Conservation (phyloP, 371 early-diverging fungal species). For the Choanephora cucurbitarum region DNA sequence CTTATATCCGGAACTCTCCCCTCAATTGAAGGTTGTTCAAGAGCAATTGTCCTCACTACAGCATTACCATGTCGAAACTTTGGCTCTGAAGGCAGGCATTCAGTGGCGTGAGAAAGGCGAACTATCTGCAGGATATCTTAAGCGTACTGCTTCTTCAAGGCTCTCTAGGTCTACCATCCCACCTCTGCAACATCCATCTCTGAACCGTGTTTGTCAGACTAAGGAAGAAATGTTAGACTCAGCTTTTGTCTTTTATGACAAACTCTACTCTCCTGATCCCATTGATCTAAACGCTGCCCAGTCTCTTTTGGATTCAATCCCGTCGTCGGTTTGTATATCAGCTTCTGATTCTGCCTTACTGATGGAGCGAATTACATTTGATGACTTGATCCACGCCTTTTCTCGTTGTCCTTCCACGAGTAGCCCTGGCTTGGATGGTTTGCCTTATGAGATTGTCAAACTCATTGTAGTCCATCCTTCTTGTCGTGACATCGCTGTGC, state of each 20-base stretch:
- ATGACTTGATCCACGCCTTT: neutral
- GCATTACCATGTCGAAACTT: neutral
- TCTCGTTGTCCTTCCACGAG: conserved; percentile 1
- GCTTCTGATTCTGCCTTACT: neutral
- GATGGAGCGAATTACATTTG: neutral
- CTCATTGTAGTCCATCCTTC: too few relatives aligned
- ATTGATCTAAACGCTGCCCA: neutral
- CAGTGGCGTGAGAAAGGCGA: conserved; percentile 10
- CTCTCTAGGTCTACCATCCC: neutral
- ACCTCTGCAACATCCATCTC: neutral
- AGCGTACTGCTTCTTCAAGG: neutral
- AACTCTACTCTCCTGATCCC: conserved; percentile 13
- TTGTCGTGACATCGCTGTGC: neutral
- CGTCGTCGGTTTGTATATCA: neutral
- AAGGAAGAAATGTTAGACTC: conserved; percentile 6
- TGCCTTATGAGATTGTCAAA: conserved; percentile 25
- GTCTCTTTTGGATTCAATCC: neutral
- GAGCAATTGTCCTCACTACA: neutral
- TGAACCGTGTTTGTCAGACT: neutral
- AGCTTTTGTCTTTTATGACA: conserved; percentile 8
- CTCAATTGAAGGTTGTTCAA: conserved; percentile 2
- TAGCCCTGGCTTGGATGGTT: conserved; percentile 25
- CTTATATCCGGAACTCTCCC: conserved; percentile 1
- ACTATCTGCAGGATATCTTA: conserved; percentile 7
- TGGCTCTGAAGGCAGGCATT: conserved; percentile 2